These are phyloP conservation scores for Lachancea dasiensis DNA, from an alignment of 805 yeast genomes.

Conservation along the genomic window DNA sequence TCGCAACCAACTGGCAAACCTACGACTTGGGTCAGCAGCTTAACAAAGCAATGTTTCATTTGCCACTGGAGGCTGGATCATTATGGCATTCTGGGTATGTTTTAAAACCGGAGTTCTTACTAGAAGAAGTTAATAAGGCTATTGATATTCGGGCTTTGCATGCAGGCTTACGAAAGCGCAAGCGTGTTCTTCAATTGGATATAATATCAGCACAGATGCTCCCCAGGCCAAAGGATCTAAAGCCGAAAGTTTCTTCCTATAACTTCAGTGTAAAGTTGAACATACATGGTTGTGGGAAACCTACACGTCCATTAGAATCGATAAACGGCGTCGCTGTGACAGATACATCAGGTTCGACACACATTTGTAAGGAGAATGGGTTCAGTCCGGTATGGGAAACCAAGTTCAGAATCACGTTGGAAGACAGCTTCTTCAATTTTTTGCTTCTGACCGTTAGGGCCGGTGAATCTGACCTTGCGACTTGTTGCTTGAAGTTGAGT, in stretches of 20 bases:
- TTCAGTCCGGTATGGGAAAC: constrained; percentile 83
- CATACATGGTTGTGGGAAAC: constrained; percentile 15
- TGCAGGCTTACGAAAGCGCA: constrained; percentile 13
- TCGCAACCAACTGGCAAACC: constrained; percentile 95
- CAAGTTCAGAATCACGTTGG: constrained; percentile 37
- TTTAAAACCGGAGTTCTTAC: constrained; percentile 56
- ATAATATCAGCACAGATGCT: constrained; percentile 81
- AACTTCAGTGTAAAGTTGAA: constrained; percentile 25
- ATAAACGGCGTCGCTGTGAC: constrained; percentile 20
- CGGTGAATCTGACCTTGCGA: constrained; percentile 45
- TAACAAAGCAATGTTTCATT: constrained; percentile 74
- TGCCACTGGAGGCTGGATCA: constrained; percentile 37
- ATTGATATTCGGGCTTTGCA: constrained; percentile 24
- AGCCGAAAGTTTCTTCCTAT: constrained; percentile 12
- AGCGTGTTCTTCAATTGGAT: constrained; percentile 33
- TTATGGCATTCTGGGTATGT: constrained; percentile 57
- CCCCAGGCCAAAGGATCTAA: constrained; percentile 54
- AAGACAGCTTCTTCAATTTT: constrained; percentile 45
- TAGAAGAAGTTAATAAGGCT: constrained; percentile 25
- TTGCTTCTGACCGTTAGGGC: constrained; percentile 47
- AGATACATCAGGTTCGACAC: constrained; percentile 20
- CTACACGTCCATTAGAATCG: constrained; percentile 18
- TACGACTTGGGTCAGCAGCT: constrained; percentile 84
- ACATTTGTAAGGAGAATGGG: constrained; percentile 57
- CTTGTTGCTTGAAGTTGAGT: constrained; percentile 52